A percentile compares a stretch with the other conserved stretches of the same genome.
Conservation (phyloP, 257 asterid species). For the Salvia hispanica region DNA sequence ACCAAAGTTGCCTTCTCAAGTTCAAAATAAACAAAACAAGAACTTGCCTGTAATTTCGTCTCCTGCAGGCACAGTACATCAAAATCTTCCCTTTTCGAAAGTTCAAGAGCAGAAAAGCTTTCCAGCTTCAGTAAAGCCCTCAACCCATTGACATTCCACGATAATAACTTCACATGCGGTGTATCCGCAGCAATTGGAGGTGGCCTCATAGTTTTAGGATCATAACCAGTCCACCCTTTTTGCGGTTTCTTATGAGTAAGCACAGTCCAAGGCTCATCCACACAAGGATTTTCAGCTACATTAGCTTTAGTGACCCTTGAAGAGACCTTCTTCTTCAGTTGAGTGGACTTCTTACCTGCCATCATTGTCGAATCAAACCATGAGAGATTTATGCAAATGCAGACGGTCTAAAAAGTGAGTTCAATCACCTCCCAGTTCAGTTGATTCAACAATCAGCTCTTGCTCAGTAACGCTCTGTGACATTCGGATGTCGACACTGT, state of each 20-base stretch:
- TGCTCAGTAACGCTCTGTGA: slow-evolving; percentile 31
- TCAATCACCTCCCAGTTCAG: slow-evolving; percentile 53
- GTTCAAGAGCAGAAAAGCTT: slow-evolving; percentile 64
- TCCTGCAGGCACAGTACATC: slow-evolving; percentile 96
- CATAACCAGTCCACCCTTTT: slow-evolving; percentile 80
- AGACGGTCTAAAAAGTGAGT: slow-evolving; percentile 13
- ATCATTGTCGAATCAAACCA: slow-evolving; percentile 17
- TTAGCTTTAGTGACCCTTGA: slow-evolving; percentile 41
- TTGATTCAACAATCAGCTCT: slow-evolving; percentile 44
- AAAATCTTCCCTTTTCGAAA: slow-evolving; percentile 78
- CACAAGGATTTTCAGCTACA: slow-evolving; percentile 38
- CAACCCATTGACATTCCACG: slow-evolving; percentile 97
- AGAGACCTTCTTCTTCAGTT: slow-evolving; percentile 45
- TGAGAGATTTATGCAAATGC: slow-evolving; percentile 4
- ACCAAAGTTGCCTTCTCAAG: neutral
- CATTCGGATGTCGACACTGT: slow-evolving; percentile 29
- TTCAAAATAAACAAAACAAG: slow-evolving; percentile 13
- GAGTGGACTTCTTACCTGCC: slow-evolving; percentile 47
- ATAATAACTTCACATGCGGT: slow-evolving; percentile 70
- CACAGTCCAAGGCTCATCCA: slow-evolving; percentile 83
- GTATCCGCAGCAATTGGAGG: slow-evolving; percentile 55
- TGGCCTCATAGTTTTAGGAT: slow-evolving; percentile 90
- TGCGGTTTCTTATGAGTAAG: slow-evolving; percentile 92
- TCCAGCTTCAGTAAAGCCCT: slow-evolving; percentile 80
- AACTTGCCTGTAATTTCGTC: slow-evolving; percentile 84